A percentile compares a stretch with the other conserved stretches of the same genome.
These are phyloP conservation scores for Brasilioporus rufonigricans DNA, from an alignment of 768 basidiomycete species.

Conservation along the genomic window DNA sequence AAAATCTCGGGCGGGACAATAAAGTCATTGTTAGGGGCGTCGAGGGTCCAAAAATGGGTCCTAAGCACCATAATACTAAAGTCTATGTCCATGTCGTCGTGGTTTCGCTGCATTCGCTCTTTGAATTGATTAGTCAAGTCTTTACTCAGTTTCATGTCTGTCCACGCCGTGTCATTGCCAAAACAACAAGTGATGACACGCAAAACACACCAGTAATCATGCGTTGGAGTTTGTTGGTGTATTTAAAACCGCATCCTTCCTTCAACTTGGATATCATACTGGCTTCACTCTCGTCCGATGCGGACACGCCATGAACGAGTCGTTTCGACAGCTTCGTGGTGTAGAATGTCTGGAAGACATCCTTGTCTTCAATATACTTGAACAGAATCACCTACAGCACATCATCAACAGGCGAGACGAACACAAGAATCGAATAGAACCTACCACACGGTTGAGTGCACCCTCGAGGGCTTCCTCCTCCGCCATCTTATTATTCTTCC, in stretches of 20 bases:
- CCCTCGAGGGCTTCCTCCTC: too few species aligned
- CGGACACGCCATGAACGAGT: too few species aligned
- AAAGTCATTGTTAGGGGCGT: slow-evolving; percentile 80
- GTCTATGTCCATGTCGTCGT: slow-evolving; percentile 82
- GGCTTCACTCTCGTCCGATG: slow-evolving; percentile 94
- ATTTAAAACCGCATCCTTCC: slow-evolving; percentile 95
- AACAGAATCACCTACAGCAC: slow-evolving; percentile 84
- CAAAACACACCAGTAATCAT: slow-evolving; percentile 86
- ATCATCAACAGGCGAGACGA: slow-evolving; percentile 3
- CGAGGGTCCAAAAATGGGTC: slow-evolving; percentile 95
- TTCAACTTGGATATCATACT: slow-evolving; percentile 98
- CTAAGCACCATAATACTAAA: too few species aligned
- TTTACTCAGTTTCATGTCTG: slow-evolving; percentile 94
- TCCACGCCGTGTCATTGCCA: slow-evolving; percentile 1
- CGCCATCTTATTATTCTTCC: too few species aligned
- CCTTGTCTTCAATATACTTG: slow-evolving; percentile 97
- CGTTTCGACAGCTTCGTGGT: too few species aligned
- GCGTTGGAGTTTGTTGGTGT: too few species aligned
- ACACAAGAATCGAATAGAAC: slow-evolving; percentile 25
- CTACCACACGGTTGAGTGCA: slow-evolving; percentile 88
- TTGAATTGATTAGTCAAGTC: slow-evolving; percentile 96
- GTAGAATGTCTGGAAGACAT: too few species aligned
- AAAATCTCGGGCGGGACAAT: slow-evolving; percentile 85
- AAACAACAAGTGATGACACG: neutral
- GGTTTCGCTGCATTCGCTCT: slow-evolving; percentile 84